Evolutionary conservation across 306 rosid genomes (phyloP), one percentile per base, ranked within the genome.

Genomic region (Alnus rubra): DNA sequence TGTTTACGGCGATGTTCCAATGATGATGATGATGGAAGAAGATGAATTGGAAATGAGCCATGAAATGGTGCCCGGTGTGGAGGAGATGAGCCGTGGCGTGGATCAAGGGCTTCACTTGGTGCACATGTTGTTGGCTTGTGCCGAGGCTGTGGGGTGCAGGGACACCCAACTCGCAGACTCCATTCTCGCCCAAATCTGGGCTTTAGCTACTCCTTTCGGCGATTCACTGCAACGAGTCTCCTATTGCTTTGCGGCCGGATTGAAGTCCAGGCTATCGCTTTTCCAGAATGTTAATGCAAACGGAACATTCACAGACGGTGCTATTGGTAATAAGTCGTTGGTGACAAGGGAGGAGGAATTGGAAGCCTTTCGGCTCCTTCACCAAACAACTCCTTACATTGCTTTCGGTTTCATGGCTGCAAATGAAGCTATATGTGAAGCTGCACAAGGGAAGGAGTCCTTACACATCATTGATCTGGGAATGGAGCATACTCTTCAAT

Each of bases 321-420:
- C 70, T 7, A 72, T 72, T 60, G 82, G 88, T 80, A 79, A 74
- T 80, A 79, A 74, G 14, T 82, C 91, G 9, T 69, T 74, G 79
- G 74, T 84, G 71, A 74, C 90, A 1, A 82, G 87, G 84, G 90
- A 86, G 76, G 88, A 85, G 70, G 91, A 86, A 81, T 37, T 83
- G 58, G 94, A 91, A 81, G 94, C 94, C 31, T 88, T 91, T 84
- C 89, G 83, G 1, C 91, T 88, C 53, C 94, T 93, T 80, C 74
- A 83, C 89, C 96, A 93, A 82, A 87, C 88, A 9, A 93, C 98
- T 71, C 98, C 98, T 60, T 91, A 85, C 77, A 79, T 89, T 77
- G 87, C 96, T 45, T 88, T 93, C 37, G 90, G 94, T 6, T 91
- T 84, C 80, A 87, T 91, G 94, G 94, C 88, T 78, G 96, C 98